phyloP scores from a whole-genome alignment of 192 early-diverging fungal genomes.

The Globomyces pollinis-pini region DNA sequence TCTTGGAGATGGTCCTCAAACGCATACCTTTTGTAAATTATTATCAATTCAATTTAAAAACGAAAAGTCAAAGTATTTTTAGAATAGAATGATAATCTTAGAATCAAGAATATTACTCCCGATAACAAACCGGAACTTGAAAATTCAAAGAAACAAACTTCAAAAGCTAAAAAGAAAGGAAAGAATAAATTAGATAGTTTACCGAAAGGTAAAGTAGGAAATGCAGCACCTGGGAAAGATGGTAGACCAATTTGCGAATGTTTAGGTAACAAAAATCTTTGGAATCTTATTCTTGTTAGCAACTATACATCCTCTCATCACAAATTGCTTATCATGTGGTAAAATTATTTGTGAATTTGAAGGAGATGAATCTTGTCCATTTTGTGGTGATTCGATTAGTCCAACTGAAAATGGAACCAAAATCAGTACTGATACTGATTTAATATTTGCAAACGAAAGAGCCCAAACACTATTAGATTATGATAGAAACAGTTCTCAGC shows the following conservation, averaged over 20 bases:
- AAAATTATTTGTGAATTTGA: slow-evolving; percentile 11
- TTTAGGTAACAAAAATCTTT: too few species aligned
- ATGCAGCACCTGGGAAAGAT: neutral
- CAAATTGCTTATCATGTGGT: slow-evolving; percentile 1
- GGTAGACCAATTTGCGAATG: slow-evolving; percentile 5
- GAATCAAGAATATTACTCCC: too few species aligned
- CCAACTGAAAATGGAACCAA: neutral
- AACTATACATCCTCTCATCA: neutral
- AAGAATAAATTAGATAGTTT: neutral
- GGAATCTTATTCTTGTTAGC: too few species aligned
- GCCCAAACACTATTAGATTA: neutral
- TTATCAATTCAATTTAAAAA: too few species aligned
- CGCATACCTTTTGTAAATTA: too few species aligned
- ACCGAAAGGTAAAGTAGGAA: neutral
- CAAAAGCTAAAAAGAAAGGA: neutral
- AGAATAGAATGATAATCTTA: too few species aligned
- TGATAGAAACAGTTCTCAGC: neutral
- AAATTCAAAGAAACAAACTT: neutral
- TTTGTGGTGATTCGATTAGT: neutral
- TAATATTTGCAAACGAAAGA: neutral
- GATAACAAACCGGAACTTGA: neutral
- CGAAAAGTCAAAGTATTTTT: too few species aligned
- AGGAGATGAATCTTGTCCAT: neutral
- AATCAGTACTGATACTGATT: neutral
- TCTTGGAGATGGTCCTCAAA: too few species aligned